phyloP scores from a whole-genome alignment of 2,329 filamentous ascomycete genomes.

The Aspergillus ustus region DNA sequence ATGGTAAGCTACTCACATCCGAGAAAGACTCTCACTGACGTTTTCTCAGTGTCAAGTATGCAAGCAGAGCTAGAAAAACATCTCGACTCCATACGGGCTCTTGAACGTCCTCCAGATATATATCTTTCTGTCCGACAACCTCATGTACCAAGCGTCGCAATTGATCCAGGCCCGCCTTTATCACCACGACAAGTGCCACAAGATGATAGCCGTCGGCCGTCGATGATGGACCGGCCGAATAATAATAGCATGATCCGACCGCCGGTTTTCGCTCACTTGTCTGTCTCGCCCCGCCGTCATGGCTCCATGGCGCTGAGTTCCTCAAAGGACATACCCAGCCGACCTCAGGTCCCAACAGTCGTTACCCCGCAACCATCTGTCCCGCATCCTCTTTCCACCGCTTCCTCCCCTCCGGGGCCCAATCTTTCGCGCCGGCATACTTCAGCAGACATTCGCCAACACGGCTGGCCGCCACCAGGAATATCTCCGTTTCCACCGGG shows the following conservation, averaged over 20 bases:
- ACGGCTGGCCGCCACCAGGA: constrained; percentile 69
- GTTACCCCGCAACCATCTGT: constrained; percentile 72
- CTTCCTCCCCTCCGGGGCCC: constrained; percentile 61
- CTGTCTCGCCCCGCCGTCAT: constrained; percentile 78
- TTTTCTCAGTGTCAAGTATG: constrained; percentile 56
- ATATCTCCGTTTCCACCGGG: constrained; percentile 71
- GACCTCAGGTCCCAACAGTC: constrained; percentile 68
- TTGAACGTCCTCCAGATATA: constrained; percentile 68
- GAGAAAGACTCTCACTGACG: neutral
- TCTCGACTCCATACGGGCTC: constrained; percentile 59
- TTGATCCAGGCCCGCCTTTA: constrained; percentile 74
- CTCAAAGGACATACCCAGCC: constrained; percentile 45
- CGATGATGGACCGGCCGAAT: constrained; percentile 66
- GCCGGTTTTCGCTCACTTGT: constrained; percentile 79
- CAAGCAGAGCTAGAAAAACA: constrained; percentile 67
- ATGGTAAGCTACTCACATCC: constrained; percentile 63
- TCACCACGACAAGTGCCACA: constrained; percentile 87
- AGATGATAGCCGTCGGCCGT: constrained; percentile 77
- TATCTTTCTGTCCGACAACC: constrained; percentile 67
- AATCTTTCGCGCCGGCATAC: constrained; percentile 85
- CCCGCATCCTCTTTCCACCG: constrained; percentile 63
- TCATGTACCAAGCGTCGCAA: constrained; percentile 63
- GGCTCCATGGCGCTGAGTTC: constrained; percentile 74
- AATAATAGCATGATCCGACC: constrained; percentile 66
- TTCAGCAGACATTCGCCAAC: constrained; percentile 90